Conservation (phyloP, 2,329 filamentous ascomycete species). For the Neopestalotiopsis sp. region DNA sequence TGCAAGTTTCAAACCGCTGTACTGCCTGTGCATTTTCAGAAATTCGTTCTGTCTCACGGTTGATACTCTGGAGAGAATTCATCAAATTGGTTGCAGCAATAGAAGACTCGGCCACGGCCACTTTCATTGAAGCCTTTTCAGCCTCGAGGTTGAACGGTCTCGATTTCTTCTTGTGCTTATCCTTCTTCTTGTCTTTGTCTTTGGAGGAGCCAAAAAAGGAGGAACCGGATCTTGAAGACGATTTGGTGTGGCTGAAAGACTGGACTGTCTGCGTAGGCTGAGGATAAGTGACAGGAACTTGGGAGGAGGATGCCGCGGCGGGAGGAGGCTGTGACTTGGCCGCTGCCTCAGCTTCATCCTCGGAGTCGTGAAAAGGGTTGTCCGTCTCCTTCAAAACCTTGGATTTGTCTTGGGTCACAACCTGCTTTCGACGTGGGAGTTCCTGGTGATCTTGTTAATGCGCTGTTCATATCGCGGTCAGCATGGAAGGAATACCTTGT, state of each 20-base stretch:
- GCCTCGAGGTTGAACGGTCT: conserved; percentile 82
- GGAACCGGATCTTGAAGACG: conserved; percentile 40
- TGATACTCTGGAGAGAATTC: conserved; percentile 88
- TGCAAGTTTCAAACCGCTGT: conserved; percentile 83
- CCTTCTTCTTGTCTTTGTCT: conserved; percentile 54
- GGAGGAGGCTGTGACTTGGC: conserved; percentile 34
- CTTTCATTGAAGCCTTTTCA: conserved; percentile 86
- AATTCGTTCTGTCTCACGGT: conserved; percentile 85
- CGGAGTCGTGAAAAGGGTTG: conserved; percentile 71
- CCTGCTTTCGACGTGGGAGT: conserved; percentile 71
- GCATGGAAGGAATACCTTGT: conserved; percentile 55
- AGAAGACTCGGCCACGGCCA: conserved; percentile 85
- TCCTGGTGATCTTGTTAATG: conserved; percentile 44
- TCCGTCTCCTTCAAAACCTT: conserved; percentile 84
- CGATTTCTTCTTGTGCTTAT: conserved; percentile 62
- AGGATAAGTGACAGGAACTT: conserved; percentile 30
- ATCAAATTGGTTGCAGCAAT: conserved; percentile 90
- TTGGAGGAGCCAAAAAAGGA: conserved; percentile 49
- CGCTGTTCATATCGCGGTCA: conserved; percentile 12
- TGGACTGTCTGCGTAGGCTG: conserved; percentile 36
- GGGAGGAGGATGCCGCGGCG: conserved; percentile 34
- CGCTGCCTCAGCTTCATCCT: conserved; percentile 56
- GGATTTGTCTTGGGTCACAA: conserved; percentile 76
- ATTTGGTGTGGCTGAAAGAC: conserved; percentile 44
- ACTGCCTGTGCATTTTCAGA: conserved; percentile 81